Conservation (phyloP, 2,329 filamentous ascomycete species). For the Davidsoniella eucalypti region DNA sequence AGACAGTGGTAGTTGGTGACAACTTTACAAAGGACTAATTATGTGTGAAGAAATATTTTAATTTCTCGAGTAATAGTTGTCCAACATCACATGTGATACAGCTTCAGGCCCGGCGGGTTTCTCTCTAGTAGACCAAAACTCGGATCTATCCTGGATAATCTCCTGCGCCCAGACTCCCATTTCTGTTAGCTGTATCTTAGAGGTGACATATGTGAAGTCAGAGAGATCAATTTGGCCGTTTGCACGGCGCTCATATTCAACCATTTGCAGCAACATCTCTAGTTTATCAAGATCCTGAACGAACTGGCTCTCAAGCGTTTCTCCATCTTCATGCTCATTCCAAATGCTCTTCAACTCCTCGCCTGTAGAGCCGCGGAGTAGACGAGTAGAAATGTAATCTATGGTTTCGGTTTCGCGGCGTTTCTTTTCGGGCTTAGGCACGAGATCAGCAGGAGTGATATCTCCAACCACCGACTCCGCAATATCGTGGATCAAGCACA, state of each 20-base stretch:
- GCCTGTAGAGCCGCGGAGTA: conserved; percentile 54
- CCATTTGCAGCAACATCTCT: conserved; percentile 85
- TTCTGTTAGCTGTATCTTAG: conserved; percentile 57
- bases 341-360: conserved; percentile 62
- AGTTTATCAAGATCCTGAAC: conserved; percentile 98
- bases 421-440: conserved; percentile 76
- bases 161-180: conserved; percentile 65
- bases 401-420: conserved; percentile 76
- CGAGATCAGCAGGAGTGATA: conserved; percentile 85
- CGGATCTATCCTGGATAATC: conserved; percentile 58
- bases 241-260: conserved; percentile 75
- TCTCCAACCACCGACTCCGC: conserved; percentile 92
- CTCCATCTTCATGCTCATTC: conserved; percentile 85
- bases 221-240: conserved; percentile 55
- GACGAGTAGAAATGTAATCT: conserved; percentile 71
- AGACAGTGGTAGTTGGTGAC: too few species aligned
- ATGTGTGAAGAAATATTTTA: background rate
- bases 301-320: conserved; percentile 71
- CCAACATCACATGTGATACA: conserved; percentile 29
- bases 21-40: too few species aligned
- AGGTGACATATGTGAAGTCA: conserved; percentile 72
- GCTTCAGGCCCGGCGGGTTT: conserved; percentile 3
- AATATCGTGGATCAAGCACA: conserved; percentile 97
- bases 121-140: conserved; percentile 46
- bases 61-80: conserved; percentile 17